Evolutionary conservation across 148 eudicot genomes (phyloP), one percentile per base, ranked within the genome.

Genomic region (Polygonum aviculare): DNA sequence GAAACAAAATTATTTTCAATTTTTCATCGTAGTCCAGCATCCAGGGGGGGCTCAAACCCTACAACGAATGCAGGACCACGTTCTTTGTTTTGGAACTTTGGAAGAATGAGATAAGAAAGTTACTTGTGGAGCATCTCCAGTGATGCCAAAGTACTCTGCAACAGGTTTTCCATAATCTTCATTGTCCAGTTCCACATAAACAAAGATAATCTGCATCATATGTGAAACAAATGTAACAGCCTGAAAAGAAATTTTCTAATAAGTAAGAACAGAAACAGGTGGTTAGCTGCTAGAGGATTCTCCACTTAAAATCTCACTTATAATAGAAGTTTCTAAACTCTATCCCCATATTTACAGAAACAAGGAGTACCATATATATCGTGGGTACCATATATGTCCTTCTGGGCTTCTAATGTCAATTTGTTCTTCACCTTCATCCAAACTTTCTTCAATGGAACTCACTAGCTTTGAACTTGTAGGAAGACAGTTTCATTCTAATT

Each of bases 151-250:
- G 82, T 84, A 94, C 1, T 94, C 98, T 31, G 98, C 88, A 4
- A 94, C 98, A 71, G 98, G 97, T 74, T 81, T 91, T 48, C 98
- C 98, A 76, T 82, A 84, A 75, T 94, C 98, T 86, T 91, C 95
- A 69, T 94, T 79, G 80, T 90, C 98, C 85, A 88, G 78, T 77
- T 88, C 85, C 77, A 94, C 90, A 62, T 85, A 86, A 52, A 94
- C 90, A 82, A 91, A 94, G 76, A 94, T 80, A 76, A 88, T 86
- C 98, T 94, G 87, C 85, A 87, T 12, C 54, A 75, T 57, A 45
- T 14, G 33, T 19, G 7, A 62, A 35, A 35, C 49, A 41, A 40
- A 72, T 12, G 19, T 12, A 35, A 65, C 70, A 65, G 40, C 41
- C 70, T 33, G n/a, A 65, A 33, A 12, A 33, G 19, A 22, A 60